Percentiles rank a stretch among this genome's conserved stretches.
These are phyloP conservation scores for Luvunga scandens DNA, from an alignment of 345 rosid species.

Conservation along the genomic window DNA sequence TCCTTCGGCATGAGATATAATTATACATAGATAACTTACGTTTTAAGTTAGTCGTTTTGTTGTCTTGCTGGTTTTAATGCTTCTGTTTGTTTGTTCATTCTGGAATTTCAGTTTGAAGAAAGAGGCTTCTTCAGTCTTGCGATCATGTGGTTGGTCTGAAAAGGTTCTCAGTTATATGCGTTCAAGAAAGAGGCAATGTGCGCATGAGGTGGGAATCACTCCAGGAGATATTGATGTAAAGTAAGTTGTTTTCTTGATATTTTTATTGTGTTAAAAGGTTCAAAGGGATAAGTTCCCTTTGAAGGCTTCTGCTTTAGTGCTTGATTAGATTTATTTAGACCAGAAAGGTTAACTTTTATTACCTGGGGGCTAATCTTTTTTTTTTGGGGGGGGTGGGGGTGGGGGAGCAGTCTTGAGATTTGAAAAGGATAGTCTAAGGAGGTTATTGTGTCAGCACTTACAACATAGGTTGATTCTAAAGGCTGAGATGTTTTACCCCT, in stretches of 20 bases:
- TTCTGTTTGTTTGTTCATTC: not conserved
- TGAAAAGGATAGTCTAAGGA: not conserved
- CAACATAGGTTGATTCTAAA: not conserved
- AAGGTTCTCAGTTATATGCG: conserved; percentile 59
- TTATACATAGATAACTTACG: not conserved
- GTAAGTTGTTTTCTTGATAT: conserved; percentile 44
- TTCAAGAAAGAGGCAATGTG: conserved; percentile 51
- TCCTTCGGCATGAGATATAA: no score
- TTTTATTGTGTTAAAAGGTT: not conserved
- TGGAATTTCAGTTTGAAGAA: conserved; percentile 55
- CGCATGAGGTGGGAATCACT: conserved; percentile 32
- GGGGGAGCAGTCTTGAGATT: not conserved
- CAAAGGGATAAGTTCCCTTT: not conserved
- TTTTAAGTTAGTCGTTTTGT: conserved; percentile 5
- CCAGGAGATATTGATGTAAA: conserved; percentile 40
- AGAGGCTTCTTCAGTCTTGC: conserved; percentile 56
- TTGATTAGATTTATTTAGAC: not conserved
- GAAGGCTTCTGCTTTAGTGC: not conserved
- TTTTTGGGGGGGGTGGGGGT: no score
- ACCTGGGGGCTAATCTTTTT: not conserved
- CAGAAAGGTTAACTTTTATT: no score
- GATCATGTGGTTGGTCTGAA: conserved; percentile 68
- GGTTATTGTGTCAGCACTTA: not conserved
- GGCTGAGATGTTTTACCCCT: not conserved
- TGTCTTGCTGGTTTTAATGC: not conserved